Conservation (phyloP, 768 basidiomycete species). For the Goffeauzyma gilvescens region DNA sequence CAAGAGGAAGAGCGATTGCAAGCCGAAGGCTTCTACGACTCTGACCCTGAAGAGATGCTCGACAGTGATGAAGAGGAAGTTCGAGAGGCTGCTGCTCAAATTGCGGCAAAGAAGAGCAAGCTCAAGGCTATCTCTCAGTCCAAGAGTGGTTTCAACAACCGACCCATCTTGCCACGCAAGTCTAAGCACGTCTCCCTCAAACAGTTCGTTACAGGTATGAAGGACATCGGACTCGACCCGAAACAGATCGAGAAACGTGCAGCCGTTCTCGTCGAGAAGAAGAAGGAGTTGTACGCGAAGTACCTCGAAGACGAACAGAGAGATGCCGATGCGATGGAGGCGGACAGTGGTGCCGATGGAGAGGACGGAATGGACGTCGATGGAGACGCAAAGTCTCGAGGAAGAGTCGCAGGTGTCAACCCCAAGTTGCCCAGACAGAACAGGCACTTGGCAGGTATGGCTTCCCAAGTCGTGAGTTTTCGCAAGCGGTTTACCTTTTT, state of each 20-base stretch:
- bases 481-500: neutral
- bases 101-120: slow-evolving; percentile 42
- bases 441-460: slow-evolving; percentile 59
- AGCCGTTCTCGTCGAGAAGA: slow-evolving; percentile 41
- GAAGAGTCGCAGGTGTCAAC: slow-evolving; percentile 8
- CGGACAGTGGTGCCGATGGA: slow-evolving; percentile 19
- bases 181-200: slow-evolving; percentile 46
- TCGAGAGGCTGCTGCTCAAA: slow-evolving; percentile 47
- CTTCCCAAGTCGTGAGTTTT: slow-evolving; percentile 46
- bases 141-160: slow-evolving; percentile 77
- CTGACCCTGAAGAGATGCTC: slow-evolving; percentile 53
- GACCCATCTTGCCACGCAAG: slow-evolving; percentile 52
- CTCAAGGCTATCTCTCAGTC: slow-evolving; percentile 44
- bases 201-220: slow-evolving; percentile 62
- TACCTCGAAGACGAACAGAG: slow-evolving; percentile 3
- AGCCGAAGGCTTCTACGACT: slow-evolving; percentile 85
- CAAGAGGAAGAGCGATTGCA: slow-evolving; percentile 87
- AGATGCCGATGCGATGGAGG: slow-evolving; percentile 49
- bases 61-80: slow-evolving; percentile 48
- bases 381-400: slow-evolving; percentile 18
- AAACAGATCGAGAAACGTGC: slow-evolving; percentile 77
- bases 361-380: slow-evolving; percentile 46
- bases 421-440: slow-evolving; percentile 48
- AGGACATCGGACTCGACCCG: slow-evolving; percentile 76
- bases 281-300: slow-evolving; percentile 39